A percentile compares a stretch with the other conserved stretches of the same genome.
Conservation (phyloP, 176 grass and related monocot genomes). For the Melocanna baccifera region DNA sequence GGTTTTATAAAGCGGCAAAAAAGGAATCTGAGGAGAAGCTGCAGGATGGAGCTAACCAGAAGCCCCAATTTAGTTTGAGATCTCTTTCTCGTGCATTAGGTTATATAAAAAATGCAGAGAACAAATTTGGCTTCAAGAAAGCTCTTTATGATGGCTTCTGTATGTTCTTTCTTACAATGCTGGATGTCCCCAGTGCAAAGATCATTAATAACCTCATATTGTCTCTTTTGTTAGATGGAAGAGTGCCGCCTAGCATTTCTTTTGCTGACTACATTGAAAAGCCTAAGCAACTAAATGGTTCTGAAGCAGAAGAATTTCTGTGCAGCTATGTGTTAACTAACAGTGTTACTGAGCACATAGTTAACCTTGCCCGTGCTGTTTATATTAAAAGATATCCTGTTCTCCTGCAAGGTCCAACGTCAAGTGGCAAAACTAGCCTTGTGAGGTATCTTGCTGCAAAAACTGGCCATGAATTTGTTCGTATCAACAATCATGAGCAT, state of each 20-base stretch:
- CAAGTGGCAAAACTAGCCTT: slow-evolving; percentile 95
- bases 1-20: slow-evolving; percentile 85
- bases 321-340: slow-evolving; percentile 65
- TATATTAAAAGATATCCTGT: slow-evolving; percentile 90
- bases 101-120: slow-evolving; percentile 61
- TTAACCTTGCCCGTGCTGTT: slow-evolving; percentile 83
- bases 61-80: slow-evolving; percentile 93
- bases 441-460: slow-evolving; percentile 81
- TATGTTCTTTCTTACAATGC: slow-evolving; percentile 97
- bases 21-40: slow-evolving; percentile 71
- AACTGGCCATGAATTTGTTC: slow-evolving; percentile 86
- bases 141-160: slow-evolving; percentile 96
- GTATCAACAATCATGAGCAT: slow-evolving; percentile 99
- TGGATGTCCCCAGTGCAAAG: slow-evolving; percentile 79
- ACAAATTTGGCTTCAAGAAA: slow-evolving; percentile 70
- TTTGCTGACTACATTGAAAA: slow-evolving; percentile 58
- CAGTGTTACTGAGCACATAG: slow-evolving; percentile 80
- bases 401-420: slow-evolving; percentile 92
- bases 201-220: slow-evolving; percentile 71
- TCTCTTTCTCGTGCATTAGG: slow-evolving; percentile 80
- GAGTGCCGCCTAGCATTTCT: slow-evolving; percentile 43
- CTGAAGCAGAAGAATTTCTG: slow-evolving; percentile 43
- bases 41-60: slow-evolving; percentile 94
- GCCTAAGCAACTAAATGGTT: slow-evolving; percentile 24
- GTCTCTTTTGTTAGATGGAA: slow-evolving; percentile 53